Base-by-base conservation (phyloP, 768 basidiomycete species). In the Inosperma sp. region DNA sequence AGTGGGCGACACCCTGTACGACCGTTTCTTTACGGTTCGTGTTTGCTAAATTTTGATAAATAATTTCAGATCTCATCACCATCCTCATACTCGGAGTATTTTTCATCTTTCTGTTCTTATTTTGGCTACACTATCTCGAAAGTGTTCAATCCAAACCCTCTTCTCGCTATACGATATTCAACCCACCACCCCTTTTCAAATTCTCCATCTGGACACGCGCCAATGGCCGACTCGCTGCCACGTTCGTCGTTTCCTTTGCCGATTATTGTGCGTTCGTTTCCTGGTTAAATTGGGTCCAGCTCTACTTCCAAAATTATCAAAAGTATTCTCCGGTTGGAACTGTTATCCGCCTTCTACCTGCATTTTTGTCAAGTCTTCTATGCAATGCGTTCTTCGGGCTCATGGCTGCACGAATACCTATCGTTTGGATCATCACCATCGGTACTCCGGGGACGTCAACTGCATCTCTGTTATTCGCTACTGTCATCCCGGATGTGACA, bases 281-380 rank as follows among this genome's bases (percentile, higher is more conserved):
- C 13, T 86, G 79, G 77, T 60, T 62, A 2, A 79, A 80, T 46
- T 66, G 65, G 65, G 53, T 60, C n/a, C n/a, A n/a, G n/a, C n/a
- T n/a, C n/a, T n/a, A n/a, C n/a, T n/a, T n/a, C n/a, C n/a, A n/a
- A n/a, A n/a, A 58, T 87, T 81, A 60, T 89, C 6, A 88, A 82
- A 59, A 90, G 0, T 72, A 81, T 5, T 72, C 65, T 0, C 81
- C 87, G 0, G 67, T 91, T 10, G 67, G 70, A 8, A 79, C 84
- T 0, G 85, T 87, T 63, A 54, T 86, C 16, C 78, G 86, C 3
- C 66, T 90, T 41, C 52, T 90, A 1, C 88, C 88, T 0, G 88
- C 86, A 84, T 77, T 79, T 25, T 59, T 89, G n/a, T 76, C 76
- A 13, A 88, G 89, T 3, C 49, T 80, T 5, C 30, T 77, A 3